Base-by-base conservation (phyloP, 163 green algal genomes). In the Scenedesmus sp. region DNA sequence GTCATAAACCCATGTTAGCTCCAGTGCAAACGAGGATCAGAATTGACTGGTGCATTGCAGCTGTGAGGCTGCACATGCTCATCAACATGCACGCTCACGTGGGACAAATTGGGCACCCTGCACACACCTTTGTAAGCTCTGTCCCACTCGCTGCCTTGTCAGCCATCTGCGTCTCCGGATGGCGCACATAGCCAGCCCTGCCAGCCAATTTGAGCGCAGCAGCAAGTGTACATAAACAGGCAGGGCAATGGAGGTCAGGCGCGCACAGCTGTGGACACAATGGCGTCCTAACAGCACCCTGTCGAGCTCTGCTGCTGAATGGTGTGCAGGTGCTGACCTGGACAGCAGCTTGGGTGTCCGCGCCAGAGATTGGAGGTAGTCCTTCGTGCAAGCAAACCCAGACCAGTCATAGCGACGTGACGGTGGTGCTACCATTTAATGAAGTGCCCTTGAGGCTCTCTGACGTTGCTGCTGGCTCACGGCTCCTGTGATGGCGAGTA, bases 381-480 rank as follows among this genome's bases (percentile, higher is more conserved):
- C 68, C 37, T 24, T 49, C 2, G 85, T 84, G 56, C 26, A 56
- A 18, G 40, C 26, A 24, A 85, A 90, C 5, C 85, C 85, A 3
- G 33, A 40, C 85, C 85, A 90, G 68, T 22, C 43, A 9, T 90
- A 84, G 7, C 70, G 59, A 42, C 68, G 65, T 13, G 83, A 83
- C 24, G 42, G 59, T 53, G 78, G 6, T 35, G 15, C 56, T 30
- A 24, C 24, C 59, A 72, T 35, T 33, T 22, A 24, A 9, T 72
- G 24, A 18, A 72, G 59, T 72, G 59, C 59, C 59, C 24, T 72
- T 7, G 22, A 35, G 22, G 59, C 22, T 72, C 51, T 61, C 10
- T 72, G 22, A 72, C 59, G 24, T 13, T 33, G 59, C 59, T 72
- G 59, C 24, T 35, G n/a, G 59, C 59, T 72, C 59, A 72, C 22